These are phyloP conservation scores for Arthrocladium fulminans DNA, from an alignment of 2,329 filamentous ascomycete species.

Conservation along the genomic window DNA sequence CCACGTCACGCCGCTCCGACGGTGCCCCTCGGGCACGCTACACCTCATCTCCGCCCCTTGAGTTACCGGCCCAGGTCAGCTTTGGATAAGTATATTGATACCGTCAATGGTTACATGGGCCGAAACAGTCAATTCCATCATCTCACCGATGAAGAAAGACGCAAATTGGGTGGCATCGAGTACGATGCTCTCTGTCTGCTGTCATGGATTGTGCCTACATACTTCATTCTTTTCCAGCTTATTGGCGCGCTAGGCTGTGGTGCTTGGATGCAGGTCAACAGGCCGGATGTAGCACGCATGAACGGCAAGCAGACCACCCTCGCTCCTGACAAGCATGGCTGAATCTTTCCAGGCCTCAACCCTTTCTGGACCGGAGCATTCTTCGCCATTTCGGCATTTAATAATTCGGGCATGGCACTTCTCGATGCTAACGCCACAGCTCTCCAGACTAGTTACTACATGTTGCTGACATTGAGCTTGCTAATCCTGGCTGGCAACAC, in stretches of 20 bases:
- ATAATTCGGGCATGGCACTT: conserved; percentile 42
- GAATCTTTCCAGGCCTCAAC: conserved; percentile 25
- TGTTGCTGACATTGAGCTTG: conserved; percentile 27
- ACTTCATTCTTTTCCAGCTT: conserved; percentile 39
- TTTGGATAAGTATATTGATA: conserved; percentile 18
- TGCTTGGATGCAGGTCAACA: conserved; percentile 35
- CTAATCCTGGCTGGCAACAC: conserved; percentile 32
- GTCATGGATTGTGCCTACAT: conserved; percentile 28
- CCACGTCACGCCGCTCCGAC: conserved; percentile 14
- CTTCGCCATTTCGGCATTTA: conserved; percentile 42
- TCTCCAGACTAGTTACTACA: conserved; percentile 26
- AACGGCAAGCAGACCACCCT: conserved; percentile 31
- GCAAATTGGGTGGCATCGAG: conserved; percentile 37
- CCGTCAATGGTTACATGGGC: conserved; percentile 27
- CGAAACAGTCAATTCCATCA: conserved; percentile 45
- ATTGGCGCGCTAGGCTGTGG: conserved; percentile 36
- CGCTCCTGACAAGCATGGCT: no score
- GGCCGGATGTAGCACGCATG: conserved; percentile 26
- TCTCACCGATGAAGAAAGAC: conserved; percentile 33
- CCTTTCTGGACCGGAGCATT: conserved; percentile 38
- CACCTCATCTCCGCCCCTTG: not conserved
- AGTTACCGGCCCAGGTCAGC: not conserved
- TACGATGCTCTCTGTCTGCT: conserved; percentile 31
- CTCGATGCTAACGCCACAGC: conserved; percentile 42
- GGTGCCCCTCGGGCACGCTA: not conserved